A percentile compares a stretch with the other conserved stretches of the same genome.
Evolutionary conservation across 441 rosid genomes (phyloP).

Genomic region (Pelargonium fulgidum): DNA sequence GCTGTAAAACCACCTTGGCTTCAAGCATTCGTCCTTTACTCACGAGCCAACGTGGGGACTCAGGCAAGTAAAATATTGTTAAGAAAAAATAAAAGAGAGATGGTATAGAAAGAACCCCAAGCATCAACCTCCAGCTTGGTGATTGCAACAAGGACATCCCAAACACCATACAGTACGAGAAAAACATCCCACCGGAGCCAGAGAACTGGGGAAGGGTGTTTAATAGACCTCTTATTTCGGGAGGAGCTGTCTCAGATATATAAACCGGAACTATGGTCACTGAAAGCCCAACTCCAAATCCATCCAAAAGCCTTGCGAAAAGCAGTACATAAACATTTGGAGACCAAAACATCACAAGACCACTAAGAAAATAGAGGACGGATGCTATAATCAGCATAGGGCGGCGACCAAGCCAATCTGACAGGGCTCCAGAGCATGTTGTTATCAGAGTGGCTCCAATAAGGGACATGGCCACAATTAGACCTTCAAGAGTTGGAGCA

Average conservation of each 20-base stretch:
- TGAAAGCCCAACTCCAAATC: conserved; percentile 73
- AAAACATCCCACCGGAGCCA: conserved; percentile 80
- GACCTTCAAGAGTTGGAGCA: conserved; percentile 62
- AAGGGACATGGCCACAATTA: conserved; percentile 82
- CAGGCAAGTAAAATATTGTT: conserved; percentile 68
- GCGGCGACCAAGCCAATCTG: conserved; percentile 73
- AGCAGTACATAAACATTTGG: conserved; percentile 71
- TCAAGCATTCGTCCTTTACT: conserved; percentile 82
- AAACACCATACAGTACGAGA: conserved; percentile 76
- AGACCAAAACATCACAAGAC: conserved; percentile 76
- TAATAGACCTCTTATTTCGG: conserved; percentile 72
- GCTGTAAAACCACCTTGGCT: conserved; percentile 69
- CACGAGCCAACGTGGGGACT: conserved; percentile 93
- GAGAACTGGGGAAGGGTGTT: conserved; percentile 84
- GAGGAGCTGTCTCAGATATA: conserved; percentile 88
- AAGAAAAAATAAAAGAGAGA: conserved; percentile 47
- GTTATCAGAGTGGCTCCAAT: conserved; percentile 79
- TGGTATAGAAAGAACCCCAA: conserved; percentile 70
- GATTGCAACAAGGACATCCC: conserved; percentile 60
- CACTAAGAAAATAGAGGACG: conserved; percentile 54
- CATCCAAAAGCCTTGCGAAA: conserved; percentile 68
- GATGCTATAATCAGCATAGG: conserved; percentile 73
- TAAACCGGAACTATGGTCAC: conserved; percentile 75
- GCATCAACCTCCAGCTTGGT: conserved; percentile 87
- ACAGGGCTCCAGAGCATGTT: conserved; percentile 68